Evolutionary conservation across 2,329 filamentous ascomycete species (phyloP), one percentile per base, ranked within the genome.

Genomic region (Diaporthe velutina): DNA sequence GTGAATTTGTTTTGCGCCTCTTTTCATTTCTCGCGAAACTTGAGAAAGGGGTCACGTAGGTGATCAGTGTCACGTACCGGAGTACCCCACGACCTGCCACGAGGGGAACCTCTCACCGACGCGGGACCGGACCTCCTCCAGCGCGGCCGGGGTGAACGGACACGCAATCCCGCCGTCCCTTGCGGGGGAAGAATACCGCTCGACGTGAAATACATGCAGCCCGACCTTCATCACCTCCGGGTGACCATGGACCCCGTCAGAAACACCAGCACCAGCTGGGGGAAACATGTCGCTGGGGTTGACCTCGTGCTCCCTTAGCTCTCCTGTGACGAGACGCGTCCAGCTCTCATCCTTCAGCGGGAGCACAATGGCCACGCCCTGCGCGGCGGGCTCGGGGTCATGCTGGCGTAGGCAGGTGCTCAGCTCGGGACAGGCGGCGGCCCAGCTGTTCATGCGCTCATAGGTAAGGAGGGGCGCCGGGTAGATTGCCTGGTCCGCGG

Each of bases 401-500:
- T 19, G 25, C 55, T 28, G 50, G 5, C 60, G 68, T 45, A 76
- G 61, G 42, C 54, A 60, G n/a, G 74, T 66, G 33, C 42, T 58
- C 1, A 76, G 38, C 5, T 74, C 74, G 0, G 73, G 74, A 40
- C 68, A 74, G 25, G 72, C n/a, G 13, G 12, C 22, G 48, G 42
- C 42, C 74, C 74, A 76, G 68, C 67, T 54, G 38, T n/a, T 66
- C 68, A 76, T 60, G 25, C 61, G 74, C n/a, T 55, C n/a, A 33
- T 64, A 54, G 4, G 60, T 74, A 1, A 76, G 60, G 17, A 42
- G 40, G 19, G 74, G 74, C 2, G 74, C 73, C 3, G 72, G 74
- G 33, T 76, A 76, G 33, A 76, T 76, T n/a, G 67, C 73, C 55
- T 76, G 74, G 45, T 76, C 74, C 4, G 55, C 50, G 25, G 50